phyloP scores from a whole-genome alignment of 495 filamentous ascomycete genomes.

The Penicillium atrosanguineum region DNA sequence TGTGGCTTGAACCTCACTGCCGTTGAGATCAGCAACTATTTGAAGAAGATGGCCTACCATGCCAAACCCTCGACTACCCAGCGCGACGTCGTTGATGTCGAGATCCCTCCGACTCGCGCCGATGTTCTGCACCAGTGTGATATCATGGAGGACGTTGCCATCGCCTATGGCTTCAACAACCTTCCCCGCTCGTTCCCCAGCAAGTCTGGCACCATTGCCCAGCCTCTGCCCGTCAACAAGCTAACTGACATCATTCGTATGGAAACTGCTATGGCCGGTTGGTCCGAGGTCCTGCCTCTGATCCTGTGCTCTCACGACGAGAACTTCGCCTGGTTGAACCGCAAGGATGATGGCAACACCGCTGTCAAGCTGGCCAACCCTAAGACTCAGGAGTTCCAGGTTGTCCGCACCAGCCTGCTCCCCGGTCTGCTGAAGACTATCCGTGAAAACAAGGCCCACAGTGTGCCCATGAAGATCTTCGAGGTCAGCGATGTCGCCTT shows the following conservation, averaged over 20 bases:
- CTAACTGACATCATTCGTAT: slow-evolving; percentile 86
- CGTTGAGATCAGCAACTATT: slow-evolving; percentile 66
- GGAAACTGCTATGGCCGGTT: slow-evolving; percentile 91
- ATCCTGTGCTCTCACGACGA: slow-evolving; percentile 98
- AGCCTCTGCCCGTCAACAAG: slow-evolving; percentile 89
- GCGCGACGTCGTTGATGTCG: slow-evolving; percentile 68
- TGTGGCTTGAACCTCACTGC: slow-evolving; percentile 75
- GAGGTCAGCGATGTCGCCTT: slow-evolving; percentile 90
- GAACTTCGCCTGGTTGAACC: slow-evolving; percentile 96
- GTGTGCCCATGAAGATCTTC: slow-evolving; percentile 88
- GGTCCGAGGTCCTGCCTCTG: slow-evolving; percentile 93
- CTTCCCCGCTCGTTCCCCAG: slow-evolving; percentile 81
- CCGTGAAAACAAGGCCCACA: slow-evolving; percentile 88
- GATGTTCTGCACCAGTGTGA: slow-evolving; percentile 96
- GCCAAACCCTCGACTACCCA: slow-evolving; percentile 68
- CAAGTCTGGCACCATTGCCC: slow-evolving; percentile 78
- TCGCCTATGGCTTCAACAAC: slow-evolving; percentile 94
- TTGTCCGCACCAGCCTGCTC: slow-evolving; percentile 85
- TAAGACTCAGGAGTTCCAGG: slow-evolving; percentile 94
- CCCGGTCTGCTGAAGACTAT: slow-evolving; percentile 94
- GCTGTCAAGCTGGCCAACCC: slow-evolving; percentile 91
- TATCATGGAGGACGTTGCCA: slow-evolving; percentile 97
- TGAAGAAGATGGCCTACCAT: slow-evolving; percentile 81
- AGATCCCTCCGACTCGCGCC: slow-evolving; percentile 82
- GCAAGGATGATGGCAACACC: slow-evolving; percentile 79